phyloP scores from a whole-genome alignment of 805 yeast species.

The Candida bentonensis region DNA sequence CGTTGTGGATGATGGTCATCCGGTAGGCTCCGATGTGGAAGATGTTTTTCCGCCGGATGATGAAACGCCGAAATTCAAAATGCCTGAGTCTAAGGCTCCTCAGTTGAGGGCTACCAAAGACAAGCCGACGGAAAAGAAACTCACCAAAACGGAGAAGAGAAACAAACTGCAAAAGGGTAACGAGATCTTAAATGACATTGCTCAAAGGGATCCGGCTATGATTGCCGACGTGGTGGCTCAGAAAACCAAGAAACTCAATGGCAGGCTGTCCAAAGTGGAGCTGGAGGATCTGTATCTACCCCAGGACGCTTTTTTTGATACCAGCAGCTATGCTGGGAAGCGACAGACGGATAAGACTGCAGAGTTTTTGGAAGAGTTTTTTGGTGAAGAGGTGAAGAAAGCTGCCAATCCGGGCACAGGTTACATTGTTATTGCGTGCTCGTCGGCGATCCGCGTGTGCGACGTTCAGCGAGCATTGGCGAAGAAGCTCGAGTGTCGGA shows the following conservation, averaged over 20 bases:
- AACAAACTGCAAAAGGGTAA: slow-evolving; percentile 23
- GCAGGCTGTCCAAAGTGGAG: slow-evolving; percentile 62
- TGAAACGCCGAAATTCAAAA: too few species aligned
- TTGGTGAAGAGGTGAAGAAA: not conserved
- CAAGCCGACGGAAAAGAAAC: slow-evolving; percentile 18
- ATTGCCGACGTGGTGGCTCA: slow-evolving; percentile 54
- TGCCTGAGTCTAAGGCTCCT: too few species aligned
- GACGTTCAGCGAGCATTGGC: slow-evolving; percentile 53
- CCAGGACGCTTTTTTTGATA: slow-evolving; percentile 44
- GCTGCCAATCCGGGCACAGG: slow-evolving; percentile 24
- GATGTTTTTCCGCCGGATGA: too few species aligned
- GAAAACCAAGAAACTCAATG: slow-evolving; percentile 40
- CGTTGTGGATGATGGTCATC: slow-evolving; percentile 19
- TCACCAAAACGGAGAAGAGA: slow-evolving; percentile 18
- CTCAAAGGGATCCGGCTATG: slow-evolving; percentile 38
- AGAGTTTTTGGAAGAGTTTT: slow-evolving; percentile 35
- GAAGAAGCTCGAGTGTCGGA: slow-evolving; percentile 30
- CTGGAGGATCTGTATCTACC: slow-evolving; percentile 48
- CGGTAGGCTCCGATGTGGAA: slow-evolving; percentile 8
- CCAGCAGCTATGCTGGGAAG: slow-evolving; percentile 39
- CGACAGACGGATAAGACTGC: slow-evolving; percentile 43
- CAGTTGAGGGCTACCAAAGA: too few species aligned
- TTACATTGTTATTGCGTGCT: slow-evolving; percentile 41
- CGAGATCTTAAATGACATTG: slow-evolving; percentile 18
- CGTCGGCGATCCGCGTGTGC: slow-evolving; percentile 79